Evolutionary conservation across 345 rosid genomes (phyloP), one percentile per base, ranked within the genome.

Genomic region (Citrus maxima): DNA sequence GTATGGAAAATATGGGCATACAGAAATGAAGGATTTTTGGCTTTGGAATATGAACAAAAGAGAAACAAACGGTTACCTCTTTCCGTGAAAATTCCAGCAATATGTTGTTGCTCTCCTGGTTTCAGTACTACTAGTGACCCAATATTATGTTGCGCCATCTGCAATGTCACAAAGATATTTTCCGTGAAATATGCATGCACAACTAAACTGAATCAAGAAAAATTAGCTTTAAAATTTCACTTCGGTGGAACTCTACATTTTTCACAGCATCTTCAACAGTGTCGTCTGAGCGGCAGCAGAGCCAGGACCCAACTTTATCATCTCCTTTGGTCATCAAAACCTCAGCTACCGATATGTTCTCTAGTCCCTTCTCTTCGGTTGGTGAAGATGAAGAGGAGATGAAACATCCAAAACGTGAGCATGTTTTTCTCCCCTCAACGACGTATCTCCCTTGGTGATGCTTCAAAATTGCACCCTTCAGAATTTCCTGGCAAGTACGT

Each of bases 61-160:
- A 40, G 60, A 46, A 22, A 28, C n/a, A 32, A 28, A 62, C 68
- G 10, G 1, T 75, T 83, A 93, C 98, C 98, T 88, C 98, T 92
- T 85, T 93, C 97, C 63, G 98, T 95, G 75, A 93, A 80, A 82
- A 95, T 95, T 78, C 98, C 98, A 54, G 97, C 98, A 56, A 93
- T 86, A 32, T 81, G 77, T 63, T 83, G 91, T 70, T 88, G 81
- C 34, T 91, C 88, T 74, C 95, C 98, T 18, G 97, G 94, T 87
- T 88, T 92, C 74, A 93, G 88, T n/a, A 95, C 98, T 18, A 92
- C 92, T 79, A 93, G 70, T 22, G 98, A 95, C 79, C 98, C 98
- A 35, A 95, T 89, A 68, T 95, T 90, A 80, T 92, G 90, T 68
- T 85, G 77, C 19, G 98, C 95, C 98, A 95, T 93, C 98, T 93